Base-by-base conservation (phyloP, 768 basidiomycete species). In the Zangia roseola region DNA sequence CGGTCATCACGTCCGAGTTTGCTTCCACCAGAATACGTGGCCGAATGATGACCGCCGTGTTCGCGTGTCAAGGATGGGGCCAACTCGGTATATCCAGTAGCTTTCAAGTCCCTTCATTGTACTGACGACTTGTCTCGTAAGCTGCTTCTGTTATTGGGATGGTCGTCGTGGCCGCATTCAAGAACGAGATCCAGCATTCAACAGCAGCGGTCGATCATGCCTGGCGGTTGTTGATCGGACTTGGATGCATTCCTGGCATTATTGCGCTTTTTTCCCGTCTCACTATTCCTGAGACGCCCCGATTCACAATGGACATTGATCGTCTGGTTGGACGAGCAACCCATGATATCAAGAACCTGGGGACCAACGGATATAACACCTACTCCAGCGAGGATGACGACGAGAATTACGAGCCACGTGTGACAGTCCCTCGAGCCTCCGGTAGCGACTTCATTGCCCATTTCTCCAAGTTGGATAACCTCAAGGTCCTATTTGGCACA, bases 241-340 rank as follows among this genome's bases (percentile, higher is more conserved):
- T 92, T 37, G 91, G 91, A 40, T 86, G 83, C 49, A 71, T 93
- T 34, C 91, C 91, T 24, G 91, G 80, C 43, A 74, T 72, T 26
- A 63, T 91, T 47, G 89, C 88, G 14, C 80, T 92, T 40, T 92
- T 91, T 74, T 92, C 88, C 83, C 88, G 91, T 61, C 77, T 92
- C 26, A 91, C 90, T 19, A 88, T 93, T 63, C 88, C 90, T 16
- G 90, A 93, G 66, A 92, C 90, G 2, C 91, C 91, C n/a, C 88
- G 91, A 87, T 30, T 30, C 30, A 30, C 30, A 12, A 30, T 30
- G 30, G 30, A 30, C 13, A 14, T 30, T 12, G 30, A 90, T 67
- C 73, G 72, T 19, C 89, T 91, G 61, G 71, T 94, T 49, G 69
- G 76, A 45, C 85, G 85, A 59, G 91, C 89, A 7, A 53, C 80